Percentiles rank a stretch among this genome's conserved stretches.
Conservation (phyloP, 768 basidiomycete genomes). For the Lactifluus rugatus region DNA sequence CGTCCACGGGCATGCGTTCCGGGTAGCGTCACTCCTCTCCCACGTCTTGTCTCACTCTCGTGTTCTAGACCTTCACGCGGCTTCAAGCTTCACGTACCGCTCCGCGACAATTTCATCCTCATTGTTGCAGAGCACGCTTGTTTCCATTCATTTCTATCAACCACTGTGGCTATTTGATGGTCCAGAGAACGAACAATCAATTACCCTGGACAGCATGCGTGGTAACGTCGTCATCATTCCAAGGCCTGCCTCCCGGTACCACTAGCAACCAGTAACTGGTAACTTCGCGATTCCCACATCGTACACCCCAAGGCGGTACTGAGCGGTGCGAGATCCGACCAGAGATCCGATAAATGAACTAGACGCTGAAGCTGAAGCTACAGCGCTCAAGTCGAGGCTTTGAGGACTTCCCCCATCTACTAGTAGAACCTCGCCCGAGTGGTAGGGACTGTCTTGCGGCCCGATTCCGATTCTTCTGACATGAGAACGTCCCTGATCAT, state of each 20-base stretch:
- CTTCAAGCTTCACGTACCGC: not conserved
- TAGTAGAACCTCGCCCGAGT: not conserved
- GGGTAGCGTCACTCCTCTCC: slow-evolving; percentile 1
- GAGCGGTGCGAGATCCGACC: slow-evolving; percentile 3
- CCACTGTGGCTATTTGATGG: not conserved
- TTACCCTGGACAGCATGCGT: not conserved
- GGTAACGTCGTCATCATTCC: not conserved
- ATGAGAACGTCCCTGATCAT: not conserved
- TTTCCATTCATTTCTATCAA: not conserved
- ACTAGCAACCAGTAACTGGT: not conserved
- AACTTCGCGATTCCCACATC: not conserved
- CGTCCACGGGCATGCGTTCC: not conserved
- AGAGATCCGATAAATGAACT: too few relatives aligned
- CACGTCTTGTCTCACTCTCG: slow-evolving; percentile 2
- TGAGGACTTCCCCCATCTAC: not conserved
- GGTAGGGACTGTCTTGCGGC: not conserved
- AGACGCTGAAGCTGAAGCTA: too few relatives aligned
- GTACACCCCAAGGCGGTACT: not conserved
- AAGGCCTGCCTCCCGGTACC: not conserved
- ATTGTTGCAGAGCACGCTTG: too few relatives aligned
- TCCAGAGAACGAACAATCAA: not conserved
- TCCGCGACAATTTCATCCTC: too few relatives aligned
- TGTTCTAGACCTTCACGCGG: not conserved
- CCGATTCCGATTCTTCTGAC: slow-evolving; percentile 7
- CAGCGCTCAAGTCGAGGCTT: not conserved